A percentile compares a stretch with the other conserved stretches of the same genome.
Conservation (phyloP, 2,329 filamentous ascomycete species). For the Trichoderma harzianum region DNA sequence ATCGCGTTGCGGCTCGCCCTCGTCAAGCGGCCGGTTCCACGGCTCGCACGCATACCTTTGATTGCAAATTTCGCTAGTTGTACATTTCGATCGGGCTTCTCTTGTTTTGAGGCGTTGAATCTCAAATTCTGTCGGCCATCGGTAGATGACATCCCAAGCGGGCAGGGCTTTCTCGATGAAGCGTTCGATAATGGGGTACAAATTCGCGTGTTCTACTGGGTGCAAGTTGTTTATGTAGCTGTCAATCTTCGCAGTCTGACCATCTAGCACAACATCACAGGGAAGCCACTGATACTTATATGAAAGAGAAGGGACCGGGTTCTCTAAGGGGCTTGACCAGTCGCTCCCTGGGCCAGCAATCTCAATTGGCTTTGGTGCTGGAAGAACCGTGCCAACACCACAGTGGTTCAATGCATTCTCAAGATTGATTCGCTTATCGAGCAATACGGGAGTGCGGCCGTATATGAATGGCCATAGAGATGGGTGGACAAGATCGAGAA, state of each 20-base stretch:
- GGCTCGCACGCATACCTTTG: slow-evolving; percentile 19
- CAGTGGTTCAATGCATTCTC: slow-evolving; percentile 34
- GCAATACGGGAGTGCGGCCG: slow-evolving; percentile 40
- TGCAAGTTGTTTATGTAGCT: slow-evolving; percentile 56
- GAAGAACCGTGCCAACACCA: slow-evolving; percentile 32
- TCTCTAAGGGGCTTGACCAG: neutral
- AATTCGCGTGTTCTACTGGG: slow-evolving; percentile 28
- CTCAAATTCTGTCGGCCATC: slow-evolving; percentile 23
- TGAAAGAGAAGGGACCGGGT: slow-evolving; percentile 22
- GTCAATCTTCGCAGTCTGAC: slow-evolving; percentile 37
- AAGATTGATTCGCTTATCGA: slow-evolving; percentile 35
- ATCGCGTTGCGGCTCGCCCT: slow-evolving; percentile 25
- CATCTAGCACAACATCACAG: slow-evolving; percentile 43
- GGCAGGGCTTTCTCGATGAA: slow-evolving; percentile 8
- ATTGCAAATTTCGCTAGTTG: slow-evolving; percentile 21
- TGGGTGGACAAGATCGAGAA: slow-evolving; percentile 62
- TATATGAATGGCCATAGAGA: slow-evolving; percentile 61
- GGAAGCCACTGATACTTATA: slow-evolving; percentile 47
- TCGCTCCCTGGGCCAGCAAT: neutral
- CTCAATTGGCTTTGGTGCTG: slow-evolving; percentile 18
- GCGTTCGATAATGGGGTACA: slow-evolving; percentile 9
- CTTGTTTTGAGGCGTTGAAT: slow-evolving; percentile 26
- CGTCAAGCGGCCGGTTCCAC: slow-evolving; percentile 24
- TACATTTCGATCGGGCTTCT: slow-evolving; percentile 23
- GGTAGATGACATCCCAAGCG: slow-evolving; percentile 14